phyloP scores from a whole-genome alignment of 306 rosid species.

The Quercus wislizeni region DNA sequence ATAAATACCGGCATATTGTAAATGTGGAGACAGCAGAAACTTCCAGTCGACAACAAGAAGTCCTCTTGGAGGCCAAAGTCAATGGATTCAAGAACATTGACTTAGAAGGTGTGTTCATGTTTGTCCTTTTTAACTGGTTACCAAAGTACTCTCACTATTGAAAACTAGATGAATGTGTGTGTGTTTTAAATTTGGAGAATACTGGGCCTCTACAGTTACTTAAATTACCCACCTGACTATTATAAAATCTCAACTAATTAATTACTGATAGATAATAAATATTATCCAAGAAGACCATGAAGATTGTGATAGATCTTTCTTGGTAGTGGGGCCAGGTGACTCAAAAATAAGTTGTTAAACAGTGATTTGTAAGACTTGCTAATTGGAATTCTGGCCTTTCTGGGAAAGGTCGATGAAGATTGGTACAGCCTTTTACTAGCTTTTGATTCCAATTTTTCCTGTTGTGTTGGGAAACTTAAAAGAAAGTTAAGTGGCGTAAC shows the following conservation, averaged over 20 bases:
- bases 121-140: neutral
- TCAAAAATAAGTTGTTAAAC: neutral
- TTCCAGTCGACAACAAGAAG: conserved; percentile 26
- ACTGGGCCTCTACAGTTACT: neutral
- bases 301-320: neutral
- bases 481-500: too few relatives aligned
- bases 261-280: neutral
- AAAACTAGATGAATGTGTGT: neutral
- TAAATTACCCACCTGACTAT: neutral
- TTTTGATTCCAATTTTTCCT: too few relatives aligned
- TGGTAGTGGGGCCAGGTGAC: neutral
- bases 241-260: neutral
- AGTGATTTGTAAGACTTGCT: too few relatives aligned
- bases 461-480: too few relatives aligned
- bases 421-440: too few relatives aligned
- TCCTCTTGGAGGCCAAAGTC: conserved; percentile 28
- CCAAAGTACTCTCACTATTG: neutral
- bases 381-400: too few relatives aligned
- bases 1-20: conserved; percentile 68
- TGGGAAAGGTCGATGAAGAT: too few relatives aligned
- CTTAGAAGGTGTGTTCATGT: conserved; percentile 55
- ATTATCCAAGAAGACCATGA: neutral
- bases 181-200: neutral
- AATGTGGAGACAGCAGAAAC: conserved; percentile 43
- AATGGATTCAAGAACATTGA: conserved; percentile 33